Conservation (phyloP, 2,329 filamentous ascomycete species). For the Trichoderma atrobrunneum region DNA sequence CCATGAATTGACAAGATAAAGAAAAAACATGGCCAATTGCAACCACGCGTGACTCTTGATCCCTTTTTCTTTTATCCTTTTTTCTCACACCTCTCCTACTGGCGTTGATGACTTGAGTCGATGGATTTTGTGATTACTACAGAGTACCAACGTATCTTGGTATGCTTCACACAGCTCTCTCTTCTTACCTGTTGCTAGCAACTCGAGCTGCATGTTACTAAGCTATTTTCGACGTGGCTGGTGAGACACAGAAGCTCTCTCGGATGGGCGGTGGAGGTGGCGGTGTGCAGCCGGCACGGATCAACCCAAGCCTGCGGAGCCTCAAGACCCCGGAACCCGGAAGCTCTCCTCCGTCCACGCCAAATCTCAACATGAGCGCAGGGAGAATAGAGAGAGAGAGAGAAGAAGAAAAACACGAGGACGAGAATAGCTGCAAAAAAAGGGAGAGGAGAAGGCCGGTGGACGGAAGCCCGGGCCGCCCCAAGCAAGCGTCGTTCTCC, state of each 20-base stretch:
- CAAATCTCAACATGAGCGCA: background rate
- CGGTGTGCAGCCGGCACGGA: conserved; percentile 4
- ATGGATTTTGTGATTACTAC: background rate
- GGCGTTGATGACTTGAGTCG: background rate
- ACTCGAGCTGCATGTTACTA: background rate
- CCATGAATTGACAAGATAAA: conserved; percentile 13
- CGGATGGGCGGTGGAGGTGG: background rate
- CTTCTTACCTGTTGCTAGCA: background rate
- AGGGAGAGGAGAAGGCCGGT: background rate
- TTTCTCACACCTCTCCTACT: background rate
- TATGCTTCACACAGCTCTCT: background rate
- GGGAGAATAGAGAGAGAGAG: background rate
- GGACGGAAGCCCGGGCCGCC: conserved; percentile 14
- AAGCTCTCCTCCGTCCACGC: background rate
- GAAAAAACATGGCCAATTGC: background rate
- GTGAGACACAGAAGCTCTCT: background rate
- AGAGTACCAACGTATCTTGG: background rate
- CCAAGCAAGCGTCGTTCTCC: background rate
- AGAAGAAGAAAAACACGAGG: background rate
- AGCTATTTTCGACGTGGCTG: background rate
- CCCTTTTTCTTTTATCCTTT: background rate
- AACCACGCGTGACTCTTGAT: background rate
- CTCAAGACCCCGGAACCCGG: conserved; percentile 2
- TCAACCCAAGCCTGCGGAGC: conserved; percentile 5
- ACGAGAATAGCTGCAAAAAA: background rate